Evolutionary conservation across 176 grass and related monocot species (phyloP).

Genomic region (Cymbopogon citratus): DNA sequence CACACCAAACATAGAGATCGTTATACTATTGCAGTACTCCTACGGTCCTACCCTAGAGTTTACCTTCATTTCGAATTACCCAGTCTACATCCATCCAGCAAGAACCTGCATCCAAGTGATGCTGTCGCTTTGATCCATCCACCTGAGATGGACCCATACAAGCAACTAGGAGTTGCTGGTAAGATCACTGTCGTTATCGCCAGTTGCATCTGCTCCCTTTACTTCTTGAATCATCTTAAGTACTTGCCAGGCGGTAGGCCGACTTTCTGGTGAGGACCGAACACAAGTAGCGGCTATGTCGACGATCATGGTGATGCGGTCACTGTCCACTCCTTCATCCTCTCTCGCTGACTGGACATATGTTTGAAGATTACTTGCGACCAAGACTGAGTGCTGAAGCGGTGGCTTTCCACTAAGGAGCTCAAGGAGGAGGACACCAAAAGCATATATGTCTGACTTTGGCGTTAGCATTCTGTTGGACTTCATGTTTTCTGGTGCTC

Average conservation of each 20-base stretch:
- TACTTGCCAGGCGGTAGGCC: constrained; percentile 91
- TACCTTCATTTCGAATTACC: not conserved
- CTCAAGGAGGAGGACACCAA: constrained; percentile 75
- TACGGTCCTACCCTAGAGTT: not conserved
- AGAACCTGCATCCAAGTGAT: not conserved
- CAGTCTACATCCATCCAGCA: constrained; percentile 4
- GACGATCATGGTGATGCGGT: constrained; percentile 68
- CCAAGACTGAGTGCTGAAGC: constrained; percentile 49
- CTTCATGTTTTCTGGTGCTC: constrained; percentile 73
- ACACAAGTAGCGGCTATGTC: constrained; percentile 70
- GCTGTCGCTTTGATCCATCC: not conserved
- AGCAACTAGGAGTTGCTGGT: constrained; percentile 61
- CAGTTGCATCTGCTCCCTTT: constrained; percentile 66
- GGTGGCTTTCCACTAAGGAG: constrained; percentile 78
- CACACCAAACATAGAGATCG: constrained; percentile 23
- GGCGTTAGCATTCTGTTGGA: constrained; percentile 67
- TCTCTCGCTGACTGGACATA: constrained; percentile 68
- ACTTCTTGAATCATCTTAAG: constrained; percentile 99
- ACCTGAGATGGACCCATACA: not conserved
- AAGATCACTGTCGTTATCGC: constrained; percentile 68
- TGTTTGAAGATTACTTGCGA: constrained; percentile 53
- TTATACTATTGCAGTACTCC: constrained; percentile 20
- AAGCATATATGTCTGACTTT: constrained; percentile 91
- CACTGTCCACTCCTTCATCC: constrained; percentile 58
- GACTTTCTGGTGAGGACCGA: constrained; percentile 58